A percentile compares a stretch with the other conserved stretches of the same genome.
These are phyloP conservation scores for Cubamyces sp. DNA, from an alignment of 768 basidiomycete species.

Conservation along the genomic window DNA sequence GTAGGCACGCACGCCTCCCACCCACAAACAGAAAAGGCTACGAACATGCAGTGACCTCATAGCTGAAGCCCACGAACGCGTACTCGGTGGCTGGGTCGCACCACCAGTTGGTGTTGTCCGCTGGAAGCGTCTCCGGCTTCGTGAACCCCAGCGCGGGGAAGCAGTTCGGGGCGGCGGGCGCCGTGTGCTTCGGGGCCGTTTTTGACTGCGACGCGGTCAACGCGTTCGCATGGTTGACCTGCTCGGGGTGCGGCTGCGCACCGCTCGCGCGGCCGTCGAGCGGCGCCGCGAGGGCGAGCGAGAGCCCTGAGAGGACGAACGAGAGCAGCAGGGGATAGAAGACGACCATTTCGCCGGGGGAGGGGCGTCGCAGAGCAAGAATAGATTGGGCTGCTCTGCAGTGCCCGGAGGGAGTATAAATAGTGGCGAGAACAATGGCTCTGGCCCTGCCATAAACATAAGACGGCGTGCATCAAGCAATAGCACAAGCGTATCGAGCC, in stretches of 20 bases:
- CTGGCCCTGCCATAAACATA: conserved; percentile 1
- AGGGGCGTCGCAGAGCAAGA: conserved; percentile 1
- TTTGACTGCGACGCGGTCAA: not conserved
- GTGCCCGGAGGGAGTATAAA: conserved; percentile 20
- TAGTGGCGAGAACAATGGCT: conserved; percentile 9
- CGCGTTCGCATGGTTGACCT: not conserved
- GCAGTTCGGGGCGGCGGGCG: conserved; percentile 37
- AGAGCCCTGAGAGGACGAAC: no score
- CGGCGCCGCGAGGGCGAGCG: conserved; percentile 15
- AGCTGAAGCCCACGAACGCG: conserved; percentile 78
- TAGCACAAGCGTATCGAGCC: not conserved
- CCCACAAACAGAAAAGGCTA: not conserved
- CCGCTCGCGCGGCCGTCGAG: conserved; percentile 11
- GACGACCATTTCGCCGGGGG: conserved; percentile 6
- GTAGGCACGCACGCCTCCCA: not conserved
- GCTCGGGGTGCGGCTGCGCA: conserved; percentile 14
- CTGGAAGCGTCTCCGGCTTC: conserved; percentile 57
- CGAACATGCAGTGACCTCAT: conserved; percentile 69
- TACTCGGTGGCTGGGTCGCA: conserved; percentile 67
- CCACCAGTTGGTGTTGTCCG: conserved; percentile 45
- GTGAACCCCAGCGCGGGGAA: conserved; percentile 46
- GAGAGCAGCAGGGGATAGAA: conserved; percentile 2
- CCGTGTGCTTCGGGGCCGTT: not conserved
- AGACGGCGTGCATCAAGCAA: not conserved
- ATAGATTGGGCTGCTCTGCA: not conserved